These are phyloP conservation scores for Polyporus tsugae DNA, from an alignment of 1,284 basidiomycete species.

Conservation along the genomic window DNA sequence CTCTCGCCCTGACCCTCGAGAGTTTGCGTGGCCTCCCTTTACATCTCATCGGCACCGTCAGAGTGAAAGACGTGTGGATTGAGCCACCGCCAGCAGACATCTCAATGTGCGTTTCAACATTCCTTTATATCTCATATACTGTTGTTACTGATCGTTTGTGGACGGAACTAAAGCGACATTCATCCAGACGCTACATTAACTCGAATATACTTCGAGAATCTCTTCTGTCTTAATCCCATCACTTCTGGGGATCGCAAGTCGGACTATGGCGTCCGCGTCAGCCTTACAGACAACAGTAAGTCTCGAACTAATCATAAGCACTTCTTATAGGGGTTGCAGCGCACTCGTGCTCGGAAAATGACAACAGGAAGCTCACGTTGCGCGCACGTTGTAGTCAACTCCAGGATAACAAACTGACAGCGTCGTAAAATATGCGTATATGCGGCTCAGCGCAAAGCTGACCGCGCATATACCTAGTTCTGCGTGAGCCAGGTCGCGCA, in stretches of 20 bases:
- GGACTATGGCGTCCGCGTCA: slow-evolving; percentile 65
- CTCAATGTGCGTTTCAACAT: slow-evolving; percentile 57
- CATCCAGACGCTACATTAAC: slow-evolving; percentile 71
- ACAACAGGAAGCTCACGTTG: too few relatives aligned
- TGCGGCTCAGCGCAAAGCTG: background rate
- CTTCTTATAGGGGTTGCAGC: background rate
- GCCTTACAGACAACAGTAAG: slow-evolving; percentile 73
- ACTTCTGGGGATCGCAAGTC: slow-evolving; percentile 48
- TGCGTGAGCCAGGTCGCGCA: background rate
- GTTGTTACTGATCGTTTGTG: background rate
- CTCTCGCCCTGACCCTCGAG: slow-evolving; percentile 75
- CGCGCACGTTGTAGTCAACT: too few relatives aligned
- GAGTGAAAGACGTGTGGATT: slow-evolving; percentile 61
- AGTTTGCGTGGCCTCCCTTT: slow-evolving; percentile 82
- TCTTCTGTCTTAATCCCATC: slow-evolving; percentile 63
- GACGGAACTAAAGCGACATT: slow-evolving; percentile 59
- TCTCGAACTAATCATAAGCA: slow-evolving; percentile 10
- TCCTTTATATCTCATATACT: background rate
- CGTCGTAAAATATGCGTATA: background rate
- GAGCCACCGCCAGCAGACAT: slow-evolving; percentile 60
- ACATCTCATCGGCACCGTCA: slow-evolving; percentile 62
- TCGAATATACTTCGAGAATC: slow-evolving; percentile 73
- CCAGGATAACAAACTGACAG: too few relatives aligned
- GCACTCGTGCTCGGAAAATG: background rate
- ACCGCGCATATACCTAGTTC: background rate